phyloP scores from a whole-genome alignment of 208 protist species.

The Trypanosomatidae sp. region DNA sequence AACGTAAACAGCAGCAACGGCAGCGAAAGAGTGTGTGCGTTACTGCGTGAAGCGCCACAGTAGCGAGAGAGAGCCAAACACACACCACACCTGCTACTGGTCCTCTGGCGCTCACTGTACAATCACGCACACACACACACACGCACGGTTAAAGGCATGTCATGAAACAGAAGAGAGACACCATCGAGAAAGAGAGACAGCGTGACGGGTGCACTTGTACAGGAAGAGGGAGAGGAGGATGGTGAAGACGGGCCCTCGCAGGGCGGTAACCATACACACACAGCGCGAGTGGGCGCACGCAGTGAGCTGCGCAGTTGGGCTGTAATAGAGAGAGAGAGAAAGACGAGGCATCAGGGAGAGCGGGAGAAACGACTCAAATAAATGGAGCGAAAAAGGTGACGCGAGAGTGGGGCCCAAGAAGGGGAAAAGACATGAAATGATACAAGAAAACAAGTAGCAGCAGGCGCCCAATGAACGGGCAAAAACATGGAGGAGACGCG shows the following conservation, averaged over 20 bases:
- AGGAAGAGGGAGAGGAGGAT: not conserved
- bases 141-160: not conserved
- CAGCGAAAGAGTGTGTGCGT: not conserved
- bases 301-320: not conserved
- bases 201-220: not conserved
- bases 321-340: not conserved
- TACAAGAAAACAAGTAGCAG: slow-evolving; percentile 5
- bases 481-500: not conserved
- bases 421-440: not conserved
- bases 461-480: not conserved
- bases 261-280: not conserved
- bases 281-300: not conserved
- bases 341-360: not conserved
- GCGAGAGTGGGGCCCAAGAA: not conserved
- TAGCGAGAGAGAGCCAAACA: not conserved
- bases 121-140: not conserved
- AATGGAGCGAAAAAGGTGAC: not conserved
- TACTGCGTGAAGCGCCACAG: not conserved
- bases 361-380: not conserved
- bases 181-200: not conserved
- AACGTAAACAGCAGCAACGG: not conserved
- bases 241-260: not conserved
- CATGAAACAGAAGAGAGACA: not conserved
- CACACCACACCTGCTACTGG: not conserved
- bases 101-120: no score